Percentiles rank a stretch among this genome's conserved stretches.
Evolutionary conservation across 345 rosid genomes (phyloP).

Genomic region (Gynandropsis gynandra): DNA sequence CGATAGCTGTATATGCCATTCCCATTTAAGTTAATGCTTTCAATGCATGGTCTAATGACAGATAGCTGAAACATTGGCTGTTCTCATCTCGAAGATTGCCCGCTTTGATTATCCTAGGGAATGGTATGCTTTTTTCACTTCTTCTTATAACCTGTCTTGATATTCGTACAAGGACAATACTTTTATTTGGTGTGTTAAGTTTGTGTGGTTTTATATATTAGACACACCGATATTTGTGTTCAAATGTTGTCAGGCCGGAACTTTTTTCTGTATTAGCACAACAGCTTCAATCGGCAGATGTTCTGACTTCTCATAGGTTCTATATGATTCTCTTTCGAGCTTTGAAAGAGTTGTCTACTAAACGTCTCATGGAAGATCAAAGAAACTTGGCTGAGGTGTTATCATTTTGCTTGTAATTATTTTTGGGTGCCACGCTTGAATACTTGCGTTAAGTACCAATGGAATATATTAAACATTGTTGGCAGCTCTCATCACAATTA

Average conservation of each 20-base stretch:
- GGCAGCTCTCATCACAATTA: slow-evolving; percentile 86
- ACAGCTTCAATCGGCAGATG: slow-evolving; percentile 77
- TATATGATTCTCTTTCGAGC: slow-evolving; percentile 85
- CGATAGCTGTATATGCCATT: background rate
- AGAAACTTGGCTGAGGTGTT: slow-evolving; percentile 69
- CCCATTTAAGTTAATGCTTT: slow-evolving; percentile 11
- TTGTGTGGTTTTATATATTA: slow-evolving; percentile 1
- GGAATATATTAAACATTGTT: slow-evolving; percentile 23
- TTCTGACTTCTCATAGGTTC: slow-evolving; percentile 81
- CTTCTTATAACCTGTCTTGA: background rate
- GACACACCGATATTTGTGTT: slow-evolving; percentile 16
- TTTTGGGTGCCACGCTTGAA: slow-evolving; percentile 6
- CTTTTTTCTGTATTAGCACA: slow-evolving; percentile 76
- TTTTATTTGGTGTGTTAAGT: slow-evolving; percentile 16
- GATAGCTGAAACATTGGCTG: slow-evolving; percentile 82
- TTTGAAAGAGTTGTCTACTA: slow-evolving; percentile 84
- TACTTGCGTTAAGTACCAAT: slow-evolving; percentile 23
- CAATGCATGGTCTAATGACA: slow-evolving; percentile 20
- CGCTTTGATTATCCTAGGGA: slow-evolving; percentile 96
- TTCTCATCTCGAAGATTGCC: slow-evolving; percentile 82
- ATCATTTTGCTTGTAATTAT: slow-evolving; percentile 7
- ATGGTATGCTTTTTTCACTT: slow-evolving; percentile 30
- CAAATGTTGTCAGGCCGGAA: slow-evolving; percentile 60
- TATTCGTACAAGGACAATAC: background rate
- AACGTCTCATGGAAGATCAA: slow-evolving; percentile 88